Percentiles rank a stretch among this genome's conserved stretches.
These are phyloP conservation scores for Beauveria caledonica DNA, from an alignment of 2,329 filamentous ascomycete genomes.

Conservation along the genomic window DNA sequence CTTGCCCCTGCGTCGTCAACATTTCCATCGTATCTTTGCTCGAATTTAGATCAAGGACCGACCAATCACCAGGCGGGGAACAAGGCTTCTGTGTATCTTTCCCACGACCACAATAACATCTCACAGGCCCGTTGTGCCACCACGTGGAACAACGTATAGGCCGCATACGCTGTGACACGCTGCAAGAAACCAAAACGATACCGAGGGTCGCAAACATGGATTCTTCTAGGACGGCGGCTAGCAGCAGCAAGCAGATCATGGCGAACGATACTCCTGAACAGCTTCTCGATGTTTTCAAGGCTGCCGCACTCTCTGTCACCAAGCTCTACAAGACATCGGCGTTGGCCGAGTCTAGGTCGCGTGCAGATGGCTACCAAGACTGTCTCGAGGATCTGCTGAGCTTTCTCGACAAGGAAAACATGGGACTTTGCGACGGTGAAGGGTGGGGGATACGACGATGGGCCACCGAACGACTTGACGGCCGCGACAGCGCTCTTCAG, in stretches of 20 bases:
- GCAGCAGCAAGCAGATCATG: constrained; percentile 19
- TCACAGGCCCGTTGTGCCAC: not conserved
- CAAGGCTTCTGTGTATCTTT: not conserved
- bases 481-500: constrained; percentile 45
- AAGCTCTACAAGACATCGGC: constrained; percentile 93
- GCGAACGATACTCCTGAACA: constrained; percentile 44
- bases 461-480: constrained; percentile 62
- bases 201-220: not conserved
- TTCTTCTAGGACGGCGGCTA: not conserved
- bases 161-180: not conserved
- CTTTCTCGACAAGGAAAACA: constrained; percentile 74
- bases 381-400: constrained; percentile 82
- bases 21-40: not conserved
- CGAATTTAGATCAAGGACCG: not conserved
- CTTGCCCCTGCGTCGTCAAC: not conserved
- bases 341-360: constrained; percentile 64
- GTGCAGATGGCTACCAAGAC: constrained; percentile 82
- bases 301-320: constrained; percentile 86
- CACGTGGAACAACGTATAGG: not conserved
- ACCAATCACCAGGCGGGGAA: not conserved
- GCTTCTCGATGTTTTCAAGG: constrained; percentile 83
- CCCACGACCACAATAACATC: not conserved
- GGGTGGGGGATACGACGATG: constrained; percentile 54
- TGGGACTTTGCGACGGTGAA: constrained; percentile 74
- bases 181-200: not conserved